Conservation (phyloP, 805 yeast genomes). For the Martiniozyma abietophila region DNA sequence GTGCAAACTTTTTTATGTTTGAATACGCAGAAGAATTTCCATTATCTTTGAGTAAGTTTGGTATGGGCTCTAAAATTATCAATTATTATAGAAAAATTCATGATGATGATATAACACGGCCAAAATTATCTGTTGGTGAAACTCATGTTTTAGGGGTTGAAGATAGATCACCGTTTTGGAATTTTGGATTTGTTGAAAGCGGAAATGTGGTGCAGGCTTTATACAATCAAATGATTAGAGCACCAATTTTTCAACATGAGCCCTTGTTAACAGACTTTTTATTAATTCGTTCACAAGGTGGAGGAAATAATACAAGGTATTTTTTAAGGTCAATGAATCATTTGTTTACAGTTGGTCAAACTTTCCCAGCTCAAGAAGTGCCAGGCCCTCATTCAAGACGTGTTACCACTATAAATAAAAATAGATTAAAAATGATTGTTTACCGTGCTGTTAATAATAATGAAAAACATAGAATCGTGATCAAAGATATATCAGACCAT, state of each 20-base stretch:
- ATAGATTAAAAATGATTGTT: constrained; percentile 87
- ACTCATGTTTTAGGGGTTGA: constrained; percentile 94
- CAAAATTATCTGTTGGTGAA: constrained; percentile 84
- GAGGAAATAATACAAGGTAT: constrained; percentile 57
- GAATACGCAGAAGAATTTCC: constrained; percentile 93
- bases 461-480: constrained; percentile 65
- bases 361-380: constrained; percentile 85
- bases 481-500: constrained; percentile 81
- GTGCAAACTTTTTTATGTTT: constrained; percentile 64
- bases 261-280: constrained; percentile 71
- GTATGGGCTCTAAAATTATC: constrained; percentile 91
- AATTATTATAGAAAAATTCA: constrained; percentile 83
- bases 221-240: constrained; percentile 84
- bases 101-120: constrained; percentile 77
- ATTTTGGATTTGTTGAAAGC: constrained; percentile 91
- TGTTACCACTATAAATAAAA: constrained; percentile 87
- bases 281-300: constrained; percentile 70
- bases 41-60: constrained; percentile 71
- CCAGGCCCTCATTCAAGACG: constrained; percentile 98
- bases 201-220: constrained; percentile 91
- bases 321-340: constrained; percentile 62
- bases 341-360: constrained; percentile 83
- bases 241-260: constrained; percentile 89
- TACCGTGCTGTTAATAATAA: constrained; percentile 74
- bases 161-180: constrained; percentile 97